phyloP scores from a whole-genome alignment of 2,329 filamentous ascomycete genomes.

The Lecanicillium sp. region DNA sequence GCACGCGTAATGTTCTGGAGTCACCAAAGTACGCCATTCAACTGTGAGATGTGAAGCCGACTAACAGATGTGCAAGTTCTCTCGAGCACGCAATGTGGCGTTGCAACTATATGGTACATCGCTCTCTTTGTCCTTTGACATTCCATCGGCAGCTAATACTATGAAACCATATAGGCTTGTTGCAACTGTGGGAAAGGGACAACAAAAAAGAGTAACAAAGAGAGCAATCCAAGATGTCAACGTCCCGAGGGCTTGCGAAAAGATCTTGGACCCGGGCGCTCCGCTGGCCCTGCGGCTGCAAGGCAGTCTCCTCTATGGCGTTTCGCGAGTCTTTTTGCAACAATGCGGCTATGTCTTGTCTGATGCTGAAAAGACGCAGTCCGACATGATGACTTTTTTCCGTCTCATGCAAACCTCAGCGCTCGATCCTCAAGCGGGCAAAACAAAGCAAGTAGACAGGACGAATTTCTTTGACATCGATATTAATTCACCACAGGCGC shows the following conservation, averaged over 20 bases:
- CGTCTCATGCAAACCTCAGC: conserved; percentile 45
- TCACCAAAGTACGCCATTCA: conserved; percentile 68
- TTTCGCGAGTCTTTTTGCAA: conserved; percentile 77
- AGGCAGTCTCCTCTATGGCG: conserved; percentile 77
- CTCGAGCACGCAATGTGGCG: conserved; percentile 78
- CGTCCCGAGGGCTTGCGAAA: conserved; percentile 76
- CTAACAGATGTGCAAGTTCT: conserved; percentile 51
- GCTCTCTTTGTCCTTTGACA: not conserved
- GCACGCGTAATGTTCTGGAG: conserved; percentile 77
- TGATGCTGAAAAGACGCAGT: conserved; percentile 69
- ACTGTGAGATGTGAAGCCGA: not conserved
- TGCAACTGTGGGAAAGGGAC: conserved; percentile 75
- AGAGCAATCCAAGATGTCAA: conserved; percentile 87
- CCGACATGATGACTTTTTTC: conserved; percentile 63
- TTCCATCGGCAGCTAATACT: not conserved
- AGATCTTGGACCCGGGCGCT: conserved; percentile 72
- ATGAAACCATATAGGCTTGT: conserved; percentile 60
- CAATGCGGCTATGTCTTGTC: conserved; percentile 81
- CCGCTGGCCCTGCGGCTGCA: conserved; percentile 88
- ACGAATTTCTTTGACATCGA: conserved; percentile 8
- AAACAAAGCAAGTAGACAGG: conserved; percentile 58
- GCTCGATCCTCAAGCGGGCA: conserved; percentile 64
- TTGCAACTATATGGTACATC: conserved; percentile 85
- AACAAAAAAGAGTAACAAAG: conserved; percentile 64
- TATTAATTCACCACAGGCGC: conserved; percentile 44